Base-by-base conservation (phyloP, 2,329 filamentous ascomycete species). In the Trichoderma pleuroti region DNA sequence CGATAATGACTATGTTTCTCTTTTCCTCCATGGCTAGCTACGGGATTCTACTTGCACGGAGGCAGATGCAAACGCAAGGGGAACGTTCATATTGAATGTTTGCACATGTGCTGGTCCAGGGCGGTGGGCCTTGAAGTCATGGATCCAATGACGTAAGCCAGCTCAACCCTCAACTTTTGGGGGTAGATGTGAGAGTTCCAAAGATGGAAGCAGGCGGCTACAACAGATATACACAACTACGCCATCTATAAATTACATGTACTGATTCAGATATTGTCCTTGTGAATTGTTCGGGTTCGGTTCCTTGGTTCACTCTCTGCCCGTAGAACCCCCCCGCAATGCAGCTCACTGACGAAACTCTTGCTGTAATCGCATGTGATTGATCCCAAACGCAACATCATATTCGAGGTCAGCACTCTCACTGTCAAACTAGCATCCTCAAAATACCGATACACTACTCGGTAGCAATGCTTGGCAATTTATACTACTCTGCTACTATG, bases 1-100 rank as follows among this genome's bases (percentile, higher is more conserved):
- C 83, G 71, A 87, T 79, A 70, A 87, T 85, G 73, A 87, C 83
- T 62, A 86, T 86, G 46, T 85, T 82, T 70, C 80, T 82, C 73
- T 78, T 80, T 39, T 72, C 74, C 10, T 81, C 80, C 80, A 81
- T 82, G 71, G 26, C 56, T 49, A 32, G 67, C 65, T 64, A 28
- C 36, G 14, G 36, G 7, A 2, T 24, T 42, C 30, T 36, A 5
- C 28, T 61, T 21, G 14, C 14, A 28, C 28, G 5, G 46, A 28
- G 24, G 46, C 46, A 39, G 54, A 61, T 26, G 66, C 54, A 52
- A 12, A 59, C 39, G 54, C 36, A 62, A 49, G 61, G 26, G 11
- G 24, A 28, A 24, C 54, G 39, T 42, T 42, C 39, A 64, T n/a
- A 28, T 52, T 32, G 42, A 49, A 34, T 32, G 56, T 4, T 34